Evolutionary conservation across 2,329 filamentous ascomycete species (phyloP), one percentile per base, ranked within the genome.

Genomic region (Nemania diffusa): DNA sequence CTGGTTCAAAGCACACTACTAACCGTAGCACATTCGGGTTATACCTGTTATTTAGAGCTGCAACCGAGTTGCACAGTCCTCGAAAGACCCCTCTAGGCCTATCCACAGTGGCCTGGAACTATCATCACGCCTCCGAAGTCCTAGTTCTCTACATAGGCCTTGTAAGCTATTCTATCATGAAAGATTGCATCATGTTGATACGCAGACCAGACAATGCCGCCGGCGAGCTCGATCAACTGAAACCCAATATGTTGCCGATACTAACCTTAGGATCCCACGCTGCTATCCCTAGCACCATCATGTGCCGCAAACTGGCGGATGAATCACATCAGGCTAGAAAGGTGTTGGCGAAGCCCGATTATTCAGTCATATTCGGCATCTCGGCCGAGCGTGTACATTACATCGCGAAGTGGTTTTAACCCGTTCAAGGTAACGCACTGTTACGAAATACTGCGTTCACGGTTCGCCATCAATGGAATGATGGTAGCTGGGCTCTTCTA

Each of bases 401-500:
- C 52, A 60, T 65, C 46, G 55, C 53, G 56, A 59, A 22, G 20
- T 56, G 5, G 62, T 27, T 48, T 53, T 53, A 37, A 46, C 27
- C 52, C 24, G 34, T 46, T 57, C n/a, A 5, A 32, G 11, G 20
- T 51, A 32, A n/a, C 11, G 24, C 44, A 13, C 27, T 29, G 50
- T 57, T 32, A 29, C 57, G 17, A 42, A 57, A 44, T 26, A 42
- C 32, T 60, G 48, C 51, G 13, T 57, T 44, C 32, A 50, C 32
- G 51, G 57, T 42, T 60, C 64, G 42, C 60, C 13, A 50, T 20
- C 52, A 32, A 56, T 44, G 22, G 42, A 57, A 29, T 6, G 17
- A 51, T 62, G 48, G 61, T 67, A 37, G 13, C 17, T 62, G 27
- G 65, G 57, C 64, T 62, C 53, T 15, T 68, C 68, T 62, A 68